phyloP scores from a whole-genome alignment of 805 yeast genomes.

The Candida berthetii region DNA sequence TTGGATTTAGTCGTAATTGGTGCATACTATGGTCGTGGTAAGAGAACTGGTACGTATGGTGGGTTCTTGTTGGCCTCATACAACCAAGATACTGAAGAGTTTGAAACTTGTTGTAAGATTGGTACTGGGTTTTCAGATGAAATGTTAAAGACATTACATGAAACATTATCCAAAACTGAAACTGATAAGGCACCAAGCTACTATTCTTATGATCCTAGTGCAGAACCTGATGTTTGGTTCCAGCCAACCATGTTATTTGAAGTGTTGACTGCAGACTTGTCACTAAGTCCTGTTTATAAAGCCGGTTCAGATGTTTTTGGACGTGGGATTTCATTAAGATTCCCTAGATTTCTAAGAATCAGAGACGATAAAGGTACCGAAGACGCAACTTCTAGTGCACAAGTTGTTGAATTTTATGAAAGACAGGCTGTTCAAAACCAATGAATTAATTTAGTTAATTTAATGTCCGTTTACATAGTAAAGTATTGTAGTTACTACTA shows the following conservation, averaged over 20 bases:
- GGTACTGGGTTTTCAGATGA: constrained; percentile 97
- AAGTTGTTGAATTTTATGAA: constrained; percentile 77
- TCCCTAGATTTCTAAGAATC: constrained; percentile 78
- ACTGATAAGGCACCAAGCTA: constrained; percentile 59
- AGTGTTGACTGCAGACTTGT: constrained; percentile 85
- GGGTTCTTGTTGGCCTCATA: constrained; percentile 90
- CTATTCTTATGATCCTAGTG: constrained; percentile 62
- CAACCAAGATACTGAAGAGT: constrained; percentile 87
- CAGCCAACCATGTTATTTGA: constrained; percentile 84
- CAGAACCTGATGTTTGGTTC: constrained; percentile 91
- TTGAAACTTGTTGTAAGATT: constrained; percentile 92
- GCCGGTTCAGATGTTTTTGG: constrained; percentile 73
- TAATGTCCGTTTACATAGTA: no score
- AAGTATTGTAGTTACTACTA: no score
- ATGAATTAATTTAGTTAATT: no score
- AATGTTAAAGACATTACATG: constrained; percentile 53
- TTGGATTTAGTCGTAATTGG: constrained; percentile 91
- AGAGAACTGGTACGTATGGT: constrained; percentile 92
- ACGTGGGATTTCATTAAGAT: constrained; percentile 80
- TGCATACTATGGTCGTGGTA: constrained; percentile 90
- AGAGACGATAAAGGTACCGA: constrained; percentile 84
- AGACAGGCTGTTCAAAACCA: constrained; percentile 45
- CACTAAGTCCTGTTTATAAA: constrained; percentile 83
- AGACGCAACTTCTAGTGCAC: constrained; percentile 83
- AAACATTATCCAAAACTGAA: constrained; percentile 61